phyloP scores from a whole-genome alignment of 1,284 basidiomycete species.

The Gymnopus androsaceus region DNA sequence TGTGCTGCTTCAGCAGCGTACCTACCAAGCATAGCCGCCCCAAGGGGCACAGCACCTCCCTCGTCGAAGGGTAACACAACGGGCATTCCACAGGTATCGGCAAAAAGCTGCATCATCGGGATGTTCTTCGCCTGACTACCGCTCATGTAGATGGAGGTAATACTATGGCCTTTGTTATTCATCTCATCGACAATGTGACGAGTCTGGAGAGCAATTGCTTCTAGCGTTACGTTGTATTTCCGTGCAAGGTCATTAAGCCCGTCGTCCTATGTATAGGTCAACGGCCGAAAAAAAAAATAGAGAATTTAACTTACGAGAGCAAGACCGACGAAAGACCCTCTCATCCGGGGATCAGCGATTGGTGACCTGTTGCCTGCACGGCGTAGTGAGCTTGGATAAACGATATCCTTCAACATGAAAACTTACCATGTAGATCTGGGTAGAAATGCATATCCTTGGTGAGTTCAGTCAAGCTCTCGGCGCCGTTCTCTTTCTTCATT shows the following conservation, averaged over 20 bases:
- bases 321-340: constrained; percentile 88
- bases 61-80: constrained; percentile 82
- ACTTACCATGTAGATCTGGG: constrained; percentile 83
- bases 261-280: constrained; percentile 54
- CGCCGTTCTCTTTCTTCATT: constrained; percentile 58
- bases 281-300: not conserved
- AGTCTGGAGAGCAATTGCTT: constrained; percentile 94
- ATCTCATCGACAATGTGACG: constrained; percentile 93
- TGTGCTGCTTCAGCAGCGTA: constrained; percentile 73
- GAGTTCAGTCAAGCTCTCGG: constrained; percentile 75
- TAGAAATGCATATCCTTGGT: constrained; percentile 93
- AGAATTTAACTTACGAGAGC: constrained; percentile 54
- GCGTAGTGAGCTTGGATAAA: not conserved
- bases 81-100: constrained; percentile 82
- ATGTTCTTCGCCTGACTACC: constrained; percentile 90
- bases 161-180: constrained; percentile 84
- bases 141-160: constrained; percentile 89
- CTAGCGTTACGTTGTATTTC: constrained; percentile 90
- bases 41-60: constrained; percentile 86
- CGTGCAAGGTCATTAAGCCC: constrained; percentile 82
- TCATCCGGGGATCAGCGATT: constrained; percentile 91
- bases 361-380: constrained; percentile 88
- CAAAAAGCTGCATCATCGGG: constrained; percentile 85
- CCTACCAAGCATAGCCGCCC: constrained; percentile 90
- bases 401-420: constrained; percentile 1